These are phyloP conservation scores for Exophiala dermatitidis DNA, from an alignment of 2,329 filamentous ascomycete species.

Conservation along the genomic window DNA sequence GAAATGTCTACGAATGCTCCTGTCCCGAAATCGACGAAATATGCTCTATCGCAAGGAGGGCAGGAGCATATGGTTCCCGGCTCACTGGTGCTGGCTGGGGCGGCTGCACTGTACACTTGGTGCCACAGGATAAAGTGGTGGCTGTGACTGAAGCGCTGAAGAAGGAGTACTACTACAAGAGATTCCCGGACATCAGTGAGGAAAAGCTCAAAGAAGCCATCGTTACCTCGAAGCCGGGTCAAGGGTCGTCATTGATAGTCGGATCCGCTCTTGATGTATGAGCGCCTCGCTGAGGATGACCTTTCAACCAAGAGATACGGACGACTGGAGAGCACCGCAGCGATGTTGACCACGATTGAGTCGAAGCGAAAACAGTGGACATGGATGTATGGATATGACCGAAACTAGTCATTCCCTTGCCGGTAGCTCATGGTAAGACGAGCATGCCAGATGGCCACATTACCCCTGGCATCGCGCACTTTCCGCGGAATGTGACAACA, in stretches of 20 bases:
- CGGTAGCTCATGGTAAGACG: too few species aligned
- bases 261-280: slow-evolving; percentile 23
- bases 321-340: too few species aligned
- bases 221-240: slow-evolving; percentile 80
- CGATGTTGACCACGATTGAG: background rate
- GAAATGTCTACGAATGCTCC: slow-evolving; percentile 82
- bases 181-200: slow-evolving; percentile 57
- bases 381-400: too few species aligned
- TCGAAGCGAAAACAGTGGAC: background rate
- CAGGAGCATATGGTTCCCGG: slow-evolving; percentile 70
- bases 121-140: slow-evolving; percentile 74
- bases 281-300: background rate
- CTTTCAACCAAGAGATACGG: too few species aligned
- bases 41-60: slow-evolving; percentile 67
- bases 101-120: slow-evolving; percentile 88
- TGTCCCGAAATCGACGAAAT: slow-evolving; percentile 88
- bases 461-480: too few species aligned
- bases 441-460: too few species aligned
- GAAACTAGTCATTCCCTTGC: too few species aligned
- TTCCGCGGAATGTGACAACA: too few species aligned
- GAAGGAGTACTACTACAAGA: slow-evolving; percentile 70
- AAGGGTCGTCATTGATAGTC: slow-evolving; percentile 43
- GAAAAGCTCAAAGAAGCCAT: slow-evolving; percentile 74
- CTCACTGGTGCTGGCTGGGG: slow-evolving; percentile 80
- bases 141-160: slow-evolving; percentile 70